Evolutionary conservation across 1,284 basidiomycete genomes (phyloP), one percentile per base, ranked within the genome.

Genomic region (Gomphus bonarii): DNA sequence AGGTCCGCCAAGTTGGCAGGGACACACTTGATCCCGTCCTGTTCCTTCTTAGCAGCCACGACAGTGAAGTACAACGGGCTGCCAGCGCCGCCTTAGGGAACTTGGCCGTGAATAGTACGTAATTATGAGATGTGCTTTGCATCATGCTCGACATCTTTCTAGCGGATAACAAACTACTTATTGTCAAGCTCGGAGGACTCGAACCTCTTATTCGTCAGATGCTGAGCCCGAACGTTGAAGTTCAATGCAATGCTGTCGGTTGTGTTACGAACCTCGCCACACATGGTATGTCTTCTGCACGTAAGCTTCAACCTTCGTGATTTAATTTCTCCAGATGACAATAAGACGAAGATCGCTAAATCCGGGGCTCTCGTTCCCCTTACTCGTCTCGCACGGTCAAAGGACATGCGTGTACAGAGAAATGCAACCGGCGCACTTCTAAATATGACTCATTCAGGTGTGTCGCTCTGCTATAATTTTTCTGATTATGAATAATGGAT

Each of bases 261-360:
- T 99, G 97, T 71, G 95, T 99, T 58, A 99, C 97, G 38, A 99
- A 99, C 70, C 79, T 99, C 56, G 97, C 97, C 18, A 99, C 95
- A 1, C 95, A 99, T 73, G 95, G 92, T 94, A 61, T 36, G 33
- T 36, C 47, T 46, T 43, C 46, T 30, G 50, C 54, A 31, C 20
- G 22, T 31, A 14, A 12, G 54, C 56, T 28, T 55, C 61, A 58
- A 11, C 61, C 52, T 61, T 87, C 14, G 8, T 35, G 10, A 16
- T 28, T 31, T 59, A 18, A 30, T 52, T 53, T 33, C 33, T 48
- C 22, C 35, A 77, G 95, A 99, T 67, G 97, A 99, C 70, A 99
- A 99, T 81, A 99, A 99, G 81, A 97, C 95, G 52, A 97, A 97
- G 80, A 99, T 99, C 62, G 97, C 97, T 56, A 98, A 98, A 76